These are phyloP conservation scores for Lentinula lateritia DNA, from an alignment of 768 basidiomycete genomes.

Conservation along the genomic window DNA sequence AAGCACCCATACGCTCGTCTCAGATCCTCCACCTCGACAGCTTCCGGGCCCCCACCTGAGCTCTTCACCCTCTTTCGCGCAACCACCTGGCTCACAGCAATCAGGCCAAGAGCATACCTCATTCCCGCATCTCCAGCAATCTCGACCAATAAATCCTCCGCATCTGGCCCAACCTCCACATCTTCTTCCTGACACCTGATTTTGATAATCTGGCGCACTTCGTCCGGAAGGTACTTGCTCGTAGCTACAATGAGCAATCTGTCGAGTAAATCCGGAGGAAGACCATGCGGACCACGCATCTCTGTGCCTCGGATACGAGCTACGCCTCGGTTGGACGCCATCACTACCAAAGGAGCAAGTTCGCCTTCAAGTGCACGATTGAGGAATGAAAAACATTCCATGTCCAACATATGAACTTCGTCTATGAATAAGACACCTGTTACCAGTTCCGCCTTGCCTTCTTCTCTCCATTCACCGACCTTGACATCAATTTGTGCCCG, in stretches of 20 bases:
- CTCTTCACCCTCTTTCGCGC: conserved; percentile 63
- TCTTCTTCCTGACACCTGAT: conserved; percentile 98
- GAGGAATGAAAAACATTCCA: conserved; percentile 98
- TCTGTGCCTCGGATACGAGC: conserved; percentile 93
- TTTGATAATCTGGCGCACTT: conserved; percentile 87
- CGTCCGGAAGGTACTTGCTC: conserved; percentile 74
- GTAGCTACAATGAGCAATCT: conserved; percentile 96
- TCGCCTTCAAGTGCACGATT: conserved; percentile 95
- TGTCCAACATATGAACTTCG: conserved; percentile 99
- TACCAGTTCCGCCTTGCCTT: conserved; percentile 96
- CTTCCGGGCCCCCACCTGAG: conserved; percentile 38
- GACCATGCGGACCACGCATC: conserved; percentile 89
- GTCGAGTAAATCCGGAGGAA: conserved; percentile 92
- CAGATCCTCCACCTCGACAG: conserved; percentile 83
- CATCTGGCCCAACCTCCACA: conserved; percentile 71
- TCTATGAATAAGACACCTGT: conserved; percentile 99
- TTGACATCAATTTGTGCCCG: conserved; percentile 96
- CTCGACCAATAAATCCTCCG: conserved; percentile 72
- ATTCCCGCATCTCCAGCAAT: conserved; percentile 90
- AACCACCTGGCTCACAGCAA: conserved; percentile 85
- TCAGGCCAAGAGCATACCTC: conserved; percentile 91
- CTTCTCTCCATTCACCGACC: conserved; percentile 96
- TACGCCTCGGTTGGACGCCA: conserved; percentile 97
- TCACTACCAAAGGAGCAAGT: conserved; percentile 91
- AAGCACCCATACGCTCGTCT: conserved; percentile 83